Evolutionary conservation across 1,284 basidiomycete species (phyloP).

Genomic region (Cystobasidium pallidum): DNA sequence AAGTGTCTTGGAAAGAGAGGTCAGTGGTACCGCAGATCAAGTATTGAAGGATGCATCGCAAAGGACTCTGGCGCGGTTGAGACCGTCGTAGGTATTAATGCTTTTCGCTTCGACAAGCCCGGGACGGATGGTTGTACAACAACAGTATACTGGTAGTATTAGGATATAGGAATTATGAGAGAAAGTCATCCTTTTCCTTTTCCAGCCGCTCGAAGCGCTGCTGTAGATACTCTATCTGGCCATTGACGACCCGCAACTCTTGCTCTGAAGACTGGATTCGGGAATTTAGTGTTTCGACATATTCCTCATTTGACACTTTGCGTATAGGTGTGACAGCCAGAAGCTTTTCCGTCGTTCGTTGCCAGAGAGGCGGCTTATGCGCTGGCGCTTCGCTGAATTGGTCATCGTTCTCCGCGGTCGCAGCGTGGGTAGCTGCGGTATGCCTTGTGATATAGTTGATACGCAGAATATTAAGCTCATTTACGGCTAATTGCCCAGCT

Average conservation of each 20-base stretch:
- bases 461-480: slow-evolving; percentile 35
- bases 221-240: slow-evolving; percentile 27
- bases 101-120: not conserved
- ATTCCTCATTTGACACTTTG: slow-evolving; percentile 39
- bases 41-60: slow-evolving; percentile 10
- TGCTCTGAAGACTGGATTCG: slow-evolving; percentile 13
- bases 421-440: not conserved
- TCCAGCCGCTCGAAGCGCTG: not conserved
- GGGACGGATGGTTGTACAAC: not conserved
- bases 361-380: slow-evolving; percentile 22
- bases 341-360: slow-evolving; percentile 29
- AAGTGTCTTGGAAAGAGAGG: slow-evolving; percentile 13
- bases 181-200: not conserved
- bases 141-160: slow-evolving; percentile 5
- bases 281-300: slow-evolving; percentile 16
- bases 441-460: slow-evolving; percentile 22
- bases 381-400: not conserved
- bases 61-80: slow-evolving; percentile 6
- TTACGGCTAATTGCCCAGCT: slow-evolving; percentile 27
- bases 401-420: not conserved
- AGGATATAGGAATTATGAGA: not conserved
- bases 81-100: not conserved
- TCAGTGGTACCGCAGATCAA: slow-evolving; percentile 7
- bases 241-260: slow-evolving; percentile 14
- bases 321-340: slow-evolving; percentile 37